These are phyloP conservation scores for Amanita muscaria DNA, from an alignment of 768 basidiomycete species.

Conservation along the genomic window DNA sequence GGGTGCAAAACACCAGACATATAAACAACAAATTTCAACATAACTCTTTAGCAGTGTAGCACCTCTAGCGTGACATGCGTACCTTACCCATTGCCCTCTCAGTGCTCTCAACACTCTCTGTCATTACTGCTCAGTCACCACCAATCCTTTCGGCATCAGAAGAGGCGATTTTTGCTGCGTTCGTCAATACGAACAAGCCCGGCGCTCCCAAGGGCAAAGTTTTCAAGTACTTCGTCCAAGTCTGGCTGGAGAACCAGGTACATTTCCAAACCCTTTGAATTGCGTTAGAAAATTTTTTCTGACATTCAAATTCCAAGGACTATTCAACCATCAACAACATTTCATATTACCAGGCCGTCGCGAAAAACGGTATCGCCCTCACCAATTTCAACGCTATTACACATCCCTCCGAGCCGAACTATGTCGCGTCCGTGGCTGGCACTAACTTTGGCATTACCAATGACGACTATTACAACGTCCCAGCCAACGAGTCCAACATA, in stretches of 20 bases:
- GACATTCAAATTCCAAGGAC: not conserved
- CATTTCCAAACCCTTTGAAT: constrained; percentile 20
- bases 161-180: too few relatives aligned
- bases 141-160: too few relatives aligned
- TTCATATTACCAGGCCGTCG: constrained; percentile 24
- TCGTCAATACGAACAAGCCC: not conserved
- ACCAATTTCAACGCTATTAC: constrained; percentile 39
- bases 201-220: constrained; percentile 14
- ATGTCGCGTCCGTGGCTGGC: constrained; percentile 38
- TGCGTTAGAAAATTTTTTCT: constrained; percentile 12
- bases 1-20: too few relatives aligned
- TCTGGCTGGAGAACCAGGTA: constrained; percentile 51
- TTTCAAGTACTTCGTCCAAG: constrained; percentile 25
- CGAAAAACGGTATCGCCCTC: constrained; percentile 40
- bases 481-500: constrained; percentile 43
- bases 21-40: too few relatives aligned
- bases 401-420: constrained; percentile 60
- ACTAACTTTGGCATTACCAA: constrained; percentile 31
- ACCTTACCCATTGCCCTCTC: too few relatives aligned
- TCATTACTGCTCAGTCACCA: too few relatives aligned
- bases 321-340: not conserved
- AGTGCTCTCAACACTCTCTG: too few relatives aligned
- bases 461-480: constrained; percentile 31
- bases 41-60: too few relatives aligned
- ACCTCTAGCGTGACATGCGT: too few relatives aligned